A percentile compares a stretch with the other conserved stretches of the same genome.
Evolutionary conservation across 2,329 filamentous ascomycete genomes (phyloP).

Genomic region (Fusarium abutilonis): DNA sequence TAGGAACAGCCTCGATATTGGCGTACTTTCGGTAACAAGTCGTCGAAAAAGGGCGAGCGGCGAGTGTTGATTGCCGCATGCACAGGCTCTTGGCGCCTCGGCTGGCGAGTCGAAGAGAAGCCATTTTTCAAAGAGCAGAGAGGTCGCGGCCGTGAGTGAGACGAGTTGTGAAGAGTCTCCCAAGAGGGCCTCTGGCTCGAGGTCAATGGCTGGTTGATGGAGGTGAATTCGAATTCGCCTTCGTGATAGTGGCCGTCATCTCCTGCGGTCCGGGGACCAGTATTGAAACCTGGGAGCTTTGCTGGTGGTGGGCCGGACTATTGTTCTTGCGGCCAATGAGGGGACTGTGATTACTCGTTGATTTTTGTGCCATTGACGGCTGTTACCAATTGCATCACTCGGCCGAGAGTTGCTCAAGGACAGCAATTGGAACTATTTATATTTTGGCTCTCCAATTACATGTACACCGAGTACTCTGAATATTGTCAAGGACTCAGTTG

Average conservation of each 20-base stretch:
- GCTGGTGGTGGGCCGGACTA: constrained; percentile 47
- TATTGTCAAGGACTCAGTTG: too few relatives aligned
- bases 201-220: constrained; percentile 50
- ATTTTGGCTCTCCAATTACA: too few relatives aligned
- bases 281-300: constrained; percentile 49
- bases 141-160: constrained; percentile 45
- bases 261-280: constrained; percentile 40
- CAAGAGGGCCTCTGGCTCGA: constrained; percentile 50
- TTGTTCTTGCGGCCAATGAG: constrained; percentile 51
- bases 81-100: constrained; percentile 75
- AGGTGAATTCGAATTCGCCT: constrained; percentile 48
- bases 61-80: constrained; percentile 57
- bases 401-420: not conserved
- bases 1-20: constrained; percentile 61
- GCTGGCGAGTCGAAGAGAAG: constrained; percentile 77
- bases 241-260: constrained; percentile 49
- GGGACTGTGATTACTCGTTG: constrained; percentile 44
- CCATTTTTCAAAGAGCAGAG: constrained; percentile 64
- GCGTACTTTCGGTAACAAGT: constrained; percentile 71
- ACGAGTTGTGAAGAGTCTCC: constrained; percentile 46
- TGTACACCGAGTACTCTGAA: too few relatives aligned
- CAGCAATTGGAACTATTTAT: too few relatives aligned
- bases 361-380: constrained; percentile 29
- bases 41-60: constrained; percentile 72
- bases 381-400: constrained; percentile 19